A percentile compares a stretch with the other conserved stretches of the same genome.
These are phyloP conservation scores for Xylariaceae sp. DNA, from an alignment of 2,329 filamentous ascomycete species.

Conservation along the genomic window DNA sequence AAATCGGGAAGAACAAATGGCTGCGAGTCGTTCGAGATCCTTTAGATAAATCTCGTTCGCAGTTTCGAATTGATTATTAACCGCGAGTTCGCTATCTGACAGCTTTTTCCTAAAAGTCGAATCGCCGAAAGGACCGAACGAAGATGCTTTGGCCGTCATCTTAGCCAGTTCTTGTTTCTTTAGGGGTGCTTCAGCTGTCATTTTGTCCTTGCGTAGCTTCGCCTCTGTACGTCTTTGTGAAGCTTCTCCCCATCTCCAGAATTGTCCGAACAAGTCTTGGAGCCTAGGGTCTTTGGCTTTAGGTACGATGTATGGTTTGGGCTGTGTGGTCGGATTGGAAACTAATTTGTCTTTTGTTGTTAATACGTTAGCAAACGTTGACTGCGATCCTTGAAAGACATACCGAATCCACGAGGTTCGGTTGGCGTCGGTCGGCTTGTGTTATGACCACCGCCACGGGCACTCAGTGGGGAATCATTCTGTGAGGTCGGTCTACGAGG, in stretches of 20 bases:
- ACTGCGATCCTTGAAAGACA: background rate
- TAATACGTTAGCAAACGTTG: conserved; percentile 4
- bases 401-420: conserved; percentile 14
- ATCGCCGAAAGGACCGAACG: conserved; percentile 1
- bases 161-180: background rate
- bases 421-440: conserved; percentile 9
- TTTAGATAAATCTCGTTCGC: conserved; percentile 11
- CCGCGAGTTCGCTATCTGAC: conserved; percentile 7
- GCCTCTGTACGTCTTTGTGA: conserved; percentile 8
- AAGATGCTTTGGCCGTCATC: background rate
- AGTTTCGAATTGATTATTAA: conserved; percentile 13
- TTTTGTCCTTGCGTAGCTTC: conserved; percentile 5
- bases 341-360: conserved; percentile 6
- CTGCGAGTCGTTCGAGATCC: conserved; percentile 15
- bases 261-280: conserved; percentile 10
- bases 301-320: conserved; percentile 5
- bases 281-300: conserved; percentile 20
- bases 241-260: conserved; percentile 8
- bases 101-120: conserved; percentile 9
- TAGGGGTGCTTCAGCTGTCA: background rate
- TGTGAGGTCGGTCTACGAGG: conserved; percentile 4
- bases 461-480: conserved; percentile 11
- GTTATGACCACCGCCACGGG: conserved; percentile 1
- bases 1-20: conserved; percentile 4
- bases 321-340: background rate